Evolutionary conservation across 768 basidiomycete genomes (phyloP).

Genomic region (Amanita phalloides): DNA sequence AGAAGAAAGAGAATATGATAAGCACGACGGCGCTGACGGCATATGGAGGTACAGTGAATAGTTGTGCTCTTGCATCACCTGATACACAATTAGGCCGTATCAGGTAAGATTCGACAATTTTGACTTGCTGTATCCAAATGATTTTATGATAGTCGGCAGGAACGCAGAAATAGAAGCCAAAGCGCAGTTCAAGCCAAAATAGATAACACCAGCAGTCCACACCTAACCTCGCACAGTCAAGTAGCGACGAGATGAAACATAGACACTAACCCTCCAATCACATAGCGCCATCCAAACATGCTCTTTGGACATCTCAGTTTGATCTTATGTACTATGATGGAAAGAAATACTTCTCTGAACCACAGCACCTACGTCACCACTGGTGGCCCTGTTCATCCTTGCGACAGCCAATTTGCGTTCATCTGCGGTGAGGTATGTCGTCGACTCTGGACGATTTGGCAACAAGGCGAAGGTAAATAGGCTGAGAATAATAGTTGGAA

Average conservation of each 20-base stretch:
- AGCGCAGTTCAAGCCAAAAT: constrained; percentile 69
- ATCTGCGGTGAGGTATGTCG: constrained; percentile 40
- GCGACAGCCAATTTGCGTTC: constrained; percentile 53
- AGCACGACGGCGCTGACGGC: constrained; percentile 60
- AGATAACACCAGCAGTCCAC: constrained; percentile 60
- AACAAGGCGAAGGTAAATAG: constrained; percentile 42
- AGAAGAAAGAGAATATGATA: constrained; percentile 42
- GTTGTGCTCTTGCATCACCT: constrained; percentile 59
- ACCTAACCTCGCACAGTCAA: constrained; percentile 23
- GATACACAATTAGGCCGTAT: constrained; percentile 2
- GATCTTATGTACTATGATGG: neutral
- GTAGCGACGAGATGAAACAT: neutral
- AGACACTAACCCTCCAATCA: constrained; percentile 57
- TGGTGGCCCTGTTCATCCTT: constrained; percentile 56
- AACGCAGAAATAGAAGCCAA: constrained; percentile 77
- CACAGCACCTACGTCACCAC: constrained; percentile 53
- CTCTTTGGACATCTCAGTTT: constrained; percentile 21
- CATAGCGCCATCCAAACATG: constrained; percentile 52
- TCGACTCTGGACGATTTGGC: constrained; percentile 65
- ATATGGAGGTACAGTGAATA: constrained; percentile 78
- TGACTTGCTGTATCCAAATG: constrained; percentile 58
- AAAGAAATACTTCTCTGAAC: constrained; percentile 47
- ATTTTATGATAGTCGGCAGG: constrained; percentile 71
- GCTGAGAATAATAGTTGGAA: constrained; percentile 57
- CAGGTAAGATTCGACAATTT: neutral